These are phyloP conservation scores for Dactylellina leptospora DNA, from an alignment of 2,329 filamentous ascomycete species.

Conservation along the genomic window DNA sequence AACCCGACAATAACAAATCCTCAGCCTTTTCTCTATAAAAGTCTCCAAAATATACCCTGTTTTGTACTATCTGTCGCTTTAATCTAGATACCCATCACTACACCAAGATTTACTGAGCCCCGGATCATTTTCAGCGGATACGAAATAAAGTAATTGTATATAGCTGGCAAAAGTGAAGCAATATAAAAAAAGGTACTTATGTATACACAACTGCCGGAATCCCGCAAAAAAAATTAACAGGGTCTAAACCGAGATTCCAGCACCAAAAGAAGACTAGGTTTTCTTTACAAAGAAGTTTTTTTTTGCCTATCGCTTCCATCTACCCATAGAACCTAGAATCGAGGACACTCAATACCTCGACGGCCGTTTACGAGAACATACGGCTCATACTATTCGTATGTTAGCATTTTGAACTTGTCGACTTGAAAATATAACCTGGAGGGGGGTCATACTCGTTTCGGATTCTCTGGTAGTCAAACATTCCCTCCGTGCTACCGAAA, in stretches of 20 bases:
- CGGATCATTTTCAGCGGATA: background rate
- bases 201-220: constrained; percentile 52
- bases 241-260: constrained; percentile 52
- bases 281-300: constrained; percentile 52
- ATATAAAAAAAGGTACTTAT: constrained; percentile 32
- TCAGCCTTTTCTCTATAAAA: background rate
- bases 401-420: constrained; percentile 6
- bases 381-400: constrained; percentile 37
- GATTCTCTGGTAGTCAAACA: constrained; percentile 79
- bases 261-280: constrained; percentile 3
- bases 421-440: background rate
- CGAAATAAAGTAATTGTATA: constrained; percentile 41
- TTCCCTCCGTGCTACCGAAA: constrained; percentile 89
- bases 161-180: constrained; percentile 26
- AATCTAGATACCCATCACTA: background rate
- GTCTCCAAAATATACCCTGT: background rate
- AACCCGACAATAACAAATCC: constrained; percentile 21
- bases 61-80: too few relatives aligned
- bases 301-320: too few relatives aligned
- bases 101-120: background rate
- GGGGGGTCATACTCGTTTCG: constrained; percentile 68
- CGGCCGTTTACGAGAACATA: constrained; percentile 44
- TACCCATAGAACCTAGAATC: too few relatives aligned
- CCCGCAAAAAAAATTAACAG: constrained; percentile 48
- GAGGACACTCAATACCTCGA: constrained; percentile 5